Evolutionary conservation across 352 stramenopile species (phyloP).

Genomic region (Sclerospora graminicola): DNA sequence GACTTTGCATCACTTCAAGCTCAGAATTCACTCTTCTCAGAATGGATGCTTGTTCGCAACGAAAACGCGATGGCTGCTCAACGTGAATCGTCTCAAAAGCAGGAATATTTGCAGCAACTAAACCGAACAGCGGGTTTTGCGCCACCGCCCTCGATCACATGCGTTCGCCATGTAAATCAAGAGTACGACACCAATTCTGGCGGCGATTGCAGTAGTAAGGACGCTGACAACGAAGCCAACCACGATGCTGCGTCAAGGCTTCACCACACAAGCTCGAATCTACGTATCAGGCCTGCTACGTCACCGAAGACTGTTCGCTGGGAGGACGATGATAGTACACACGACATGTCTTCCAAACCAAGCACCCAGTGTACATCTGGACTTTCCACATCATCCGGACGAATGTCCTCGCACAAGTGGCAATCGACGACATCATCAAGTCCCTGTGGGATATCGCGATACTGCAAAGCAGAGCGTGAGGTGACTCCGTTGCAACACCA

Average conservation of each 20-base stretch:
- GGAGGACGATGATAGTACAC: not conserved
- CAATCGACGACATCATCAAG: too few species aligned
- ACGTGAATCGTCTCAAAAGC: constrained; percentile 4
- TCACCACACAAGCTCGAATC: not conserved
- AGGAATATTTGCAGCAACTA: constrained; percentile 6
- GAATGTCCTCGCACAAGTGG: too few species aligned
- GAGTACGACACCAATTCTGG: constrained; percentile 5
- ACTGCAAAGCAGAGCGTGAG: too few species aligned
- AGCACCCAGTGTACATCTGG: too few species aligned
- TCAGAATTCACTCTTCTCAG: constrained; percentile 60
- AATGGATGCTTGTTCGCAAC: constrained; percentile 73
- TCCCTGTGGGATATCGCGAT: too few species aligned
- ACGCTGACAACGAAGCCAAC: not conserved
- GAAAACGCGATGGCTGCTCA: constrained; percentile 38
- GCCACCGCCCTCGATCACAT: too few species aligned
- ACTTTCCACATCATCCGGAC: too few species aligned
- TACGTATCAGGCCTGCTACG: not conserved
- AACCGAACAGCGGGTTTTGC: too few species aligned
- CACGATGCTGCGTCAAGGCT: not conserved
- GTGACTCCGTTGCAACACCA: not conserved
- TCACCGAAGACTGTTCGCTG: not conserved
- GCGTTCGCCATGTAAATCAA: constrained; percentile 7
- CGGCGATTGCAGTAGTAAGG: constrained; percentile 8
- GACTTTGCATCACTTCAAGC: constrained; percentile 46
- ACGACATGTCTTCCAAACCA: too few species aligned